Conservation (phyloP, 2,329 filamentous ascomycete species). For the Alternaria angustiovoidea region DNA sequence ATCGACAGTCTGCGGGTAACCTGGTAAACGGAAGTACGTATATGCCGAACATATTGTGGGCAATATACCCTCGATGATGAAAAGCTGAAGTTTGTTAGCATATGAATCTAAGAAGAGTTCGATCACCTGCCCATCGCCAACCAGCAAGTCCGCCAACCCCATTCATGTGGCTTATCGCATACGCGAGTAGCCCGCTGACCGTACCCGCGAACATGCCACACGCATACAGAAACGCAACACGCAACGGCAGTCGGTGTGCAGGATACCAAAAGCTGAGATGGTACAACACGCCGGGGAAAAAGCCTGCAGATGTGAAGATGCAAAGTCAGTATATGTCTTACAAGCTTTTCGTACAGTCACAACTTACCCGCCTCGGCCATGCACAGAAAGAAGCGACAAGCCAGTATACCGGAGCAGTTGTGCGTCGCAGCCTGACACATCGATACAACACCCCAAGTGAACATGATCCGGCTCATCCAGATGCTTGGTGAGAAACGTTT, state of each 20-base stretch:
- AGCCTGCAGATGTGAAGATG: not conserved
- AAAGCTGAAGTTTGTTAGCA: slow-evolving; percentile 21
- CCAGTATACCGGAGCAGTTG: not conserved
- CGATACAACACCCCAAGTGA: slow-evolving; percentile 41
- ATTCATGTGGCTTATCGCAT: slow-evolving; percentile 67
- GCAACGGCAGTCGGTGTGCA: slow-evolving; percentile 61
- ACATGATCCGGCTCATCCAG: slow-evolving; percentile 35
- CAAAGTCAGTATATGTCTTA: too few species aligned
- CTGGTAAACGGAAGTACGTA: slow-evolving; percentile 31
- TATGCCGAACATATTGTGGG: slow-evolving; percentile 25
- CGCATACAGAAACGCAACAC: slow-evolving; percentile 65
- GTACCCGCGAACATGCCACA: slow-evolving; percentile 64
- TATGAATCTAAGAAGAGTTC: not conserved
- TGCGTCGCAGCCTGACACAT: slow-evolving; percentile 58
- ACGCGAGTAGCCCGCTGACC: slow-evolving; percentile 66
- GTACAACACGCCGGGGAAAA: not conserved
- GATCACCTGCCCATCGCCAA: slow-evolving; percentile 40
- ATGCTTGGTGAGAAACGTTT: slow-evolving; percentile 32
- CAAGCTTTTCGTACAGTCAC: too few species aligned
- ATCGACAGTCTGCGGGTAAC: slow-evolving; percentile 28
- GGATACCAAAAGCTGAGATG: slow-evolving; percentile 65
- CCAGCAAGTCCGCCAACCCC: slow-evolving; percentile 54
- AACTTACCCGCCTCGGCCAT: not conserved
- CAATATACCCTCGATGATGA: slow-evolving; percentile 33
- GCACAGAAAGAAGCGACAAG: not conserved